Percentiles rank a stretch among this genome's conserved stretches.
These are phyloP conservation scores for Leccinum barrowsii DNA, from an alignment of 768 basidiomycete genomes.

Conservation along the genomic window DNA sequence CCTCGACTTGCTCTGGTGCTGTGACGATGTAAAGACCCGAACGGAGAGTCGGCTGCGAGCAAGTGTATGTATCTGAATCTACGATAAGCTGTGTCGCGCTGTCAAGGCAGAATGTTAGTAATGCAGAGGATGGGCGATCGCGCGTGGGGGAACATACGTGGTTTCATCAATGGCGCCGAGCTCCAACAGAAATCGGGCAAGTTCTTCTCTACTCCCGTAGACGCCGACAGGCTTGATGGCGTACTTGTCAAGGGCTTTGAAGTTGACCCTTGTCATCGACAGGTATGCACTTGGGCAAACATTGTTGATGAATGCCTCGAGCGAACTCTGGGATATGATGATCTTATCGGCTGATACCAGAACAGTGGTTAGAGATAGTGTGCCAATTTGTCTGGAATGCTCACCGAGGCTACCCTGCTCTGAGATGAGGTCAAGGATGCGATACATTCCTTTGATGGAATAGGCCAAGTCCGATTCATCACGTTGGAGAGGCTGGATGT, in stretches of 20 bases:
- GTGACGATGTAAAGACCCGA: constrained; percentile 22
- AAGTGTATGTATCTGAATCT: constrained; percentile 5
- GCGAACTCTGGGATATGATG: constrained; percentile 52
- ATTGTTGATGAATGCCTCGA: constrained; percentile 45
- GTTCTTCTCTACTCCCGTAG: constrained; percentile 53
- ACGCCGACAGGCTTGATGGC: constrained; percentile 50
- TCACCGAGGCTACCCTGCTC: constrained; percentile 52
- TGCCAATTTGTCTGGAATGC: neutral
- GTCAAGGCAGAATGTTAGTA: constrained; percentile 5
- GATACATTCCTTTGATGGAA: constrained; percentile 46
- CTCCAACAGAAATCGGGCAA: constrained; percentile 42
- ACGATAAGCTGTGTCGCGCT: constrained; percentile 15
- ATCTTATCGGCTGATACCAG: constrained; percentile 54
- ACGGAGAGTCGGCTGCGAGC: constrained; percentile 15
- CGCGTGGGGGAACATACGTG: constrained; percentile 32
- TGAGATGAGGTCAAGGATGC: constrained; percentile 50
- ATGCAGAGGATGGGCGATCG: neutral
- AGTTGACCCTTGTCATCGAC: constrained; percentile 55
- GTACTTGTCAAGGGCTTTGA: constrained; percentile 45
- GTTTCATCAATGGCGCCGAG: constrained; percentile 35
- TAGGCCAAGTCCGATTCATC: constrained; percentile 21
- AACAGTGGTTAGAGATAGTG: neutral
- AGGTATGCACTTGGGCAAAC: constrained; percentile 49
- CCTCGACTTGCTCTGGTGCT: neutral
- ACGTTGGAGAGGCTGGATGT: constrained; percentile 5